Evolutionary conservation across 2,329 filamentous ascomycete species (phyloP), one percentile per base, ranked within the genome.

Genomic region (Neobulgaria alba): DNA sequence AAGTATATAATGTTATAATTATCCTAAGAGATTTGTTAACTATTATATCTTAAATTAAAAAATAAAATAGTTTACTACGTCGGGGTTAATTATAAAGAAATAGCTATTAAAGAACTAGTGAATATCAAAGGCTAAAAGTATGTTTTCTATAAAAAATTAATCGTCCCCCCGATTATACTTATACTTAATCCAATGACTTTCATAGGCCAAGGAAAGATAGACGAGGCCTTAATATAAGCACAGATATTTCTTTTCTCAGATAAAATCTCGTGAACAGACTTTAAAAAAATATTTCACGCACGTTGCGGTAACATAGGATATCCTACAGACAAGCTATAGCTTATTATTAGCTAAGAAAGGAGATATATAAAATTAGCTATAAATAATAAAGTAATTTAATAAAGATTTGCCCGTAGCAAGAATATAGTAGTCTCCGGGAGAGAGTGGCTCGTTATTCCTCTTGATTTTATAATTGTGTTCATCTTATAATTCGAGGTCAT

Each of bases 111-210:
- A 42, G n/a, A 5, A 4, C 17, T 19, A 12, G 19, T 42, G 39
- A 32, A 42, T 17, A 42, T 18, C 15, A 4, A 3, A 10, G 7
- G 9, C 5, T 15, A 42, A 16, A 8, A 59, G 47, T 10, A 59
- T 18, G 4, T 57, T 56, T 58, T 59, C 33, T 58, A 53, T 7
- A 54, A 36, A 3, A 52, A 57, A 36, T 58, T 51, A 8, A 58
- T 56, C 2, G 30, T 44, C 15, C 30, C 39, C 8, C 42, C 29
- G 39, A 12, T 10, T 19, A 17, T 37, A 52, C 36, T 48, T 46
- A n/a, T 46, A 4, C 42, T 39, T 20, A 2, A 31, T 42, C 57
- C 55, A 59, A 12, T 50, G 33, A 2, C 29, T 4, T 44, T 59
- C 52, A 31, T 52, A 49, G 3, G 47, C 49, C 4, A 53, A 21